Conservation (phyloP, 225 moss, liverwort and hornwort species). For the Sphagnum contortum region DNA sequence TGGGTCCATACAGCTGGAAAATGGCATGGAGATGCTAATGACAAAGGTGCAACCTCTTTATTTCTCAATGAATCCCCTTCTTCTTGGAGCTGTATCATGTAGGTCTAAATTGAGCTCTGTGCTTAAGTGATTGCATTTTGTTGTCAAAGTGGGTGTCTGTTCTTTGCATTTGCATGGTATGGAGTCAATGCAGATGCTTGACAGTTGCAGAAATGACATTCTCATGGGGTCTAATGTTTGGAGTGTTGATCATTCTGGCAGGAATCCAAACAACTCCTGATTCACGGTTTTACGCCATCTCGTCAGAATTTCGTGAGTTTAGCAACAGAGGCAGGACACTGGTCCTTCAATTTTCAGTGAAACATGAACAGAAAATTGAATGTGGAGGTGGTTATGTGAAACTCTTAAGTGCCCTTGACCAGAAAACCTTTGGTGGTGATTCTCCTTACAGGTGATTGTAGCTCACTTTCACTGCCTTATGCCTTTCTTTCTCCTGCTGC, state of each 20-base stretch:
- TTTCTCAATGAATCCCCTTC: too few relatives aligned
- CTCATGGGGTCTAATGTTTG: neutral
- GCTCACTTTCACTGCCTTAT: too few relatives aligned
- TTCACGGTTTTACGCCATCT: constrained; percentile 31
- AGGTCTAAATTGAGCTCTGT: too few relatives aligned
- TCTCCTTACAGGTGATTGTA: constrained; percentile 24
- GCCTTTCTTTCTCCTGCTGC: too few relatives aligned
- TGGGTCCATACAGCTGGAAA: constrained; percentile 79
- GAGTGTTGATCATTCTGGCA: constrained; percentile 3
- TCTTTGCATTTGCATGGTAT: too few relatives aligned
- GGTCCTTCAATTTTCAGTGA: constrained; percentile 36
- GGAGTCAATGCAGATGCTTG: too few relatives aligned
- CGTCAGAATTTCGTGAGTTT: constrained; percentile 24
- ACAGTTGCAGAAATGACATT: too few relatives aligned
- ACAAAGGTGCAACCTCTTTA: constrained; percentile 41
- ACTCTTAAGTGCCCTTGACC: constrained; percentile 30
- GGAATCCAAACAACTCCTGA: constrained; percentile 37
- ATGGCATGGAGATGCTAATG: constrained; percentile 67
- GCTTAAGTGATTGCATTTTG: too few relatives aligned
- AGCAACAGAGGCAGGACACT: constrained; percentile 34
- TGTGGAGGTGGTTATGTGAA: constrained; percentile 54
- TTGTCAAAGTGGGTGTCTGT: too few relatives aligned
- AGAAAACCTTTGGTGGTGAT: constrained; percentile 35
- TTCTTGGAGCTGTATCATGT: too few relatives aligned
- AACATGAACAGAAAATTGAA: constrained; percentile 45